These are phyloP conservation scores for Claviceps cyperi DNA, from an alignment of 2,329 filamentous ascomycete species.

Conservation along the genomic window DNA sequence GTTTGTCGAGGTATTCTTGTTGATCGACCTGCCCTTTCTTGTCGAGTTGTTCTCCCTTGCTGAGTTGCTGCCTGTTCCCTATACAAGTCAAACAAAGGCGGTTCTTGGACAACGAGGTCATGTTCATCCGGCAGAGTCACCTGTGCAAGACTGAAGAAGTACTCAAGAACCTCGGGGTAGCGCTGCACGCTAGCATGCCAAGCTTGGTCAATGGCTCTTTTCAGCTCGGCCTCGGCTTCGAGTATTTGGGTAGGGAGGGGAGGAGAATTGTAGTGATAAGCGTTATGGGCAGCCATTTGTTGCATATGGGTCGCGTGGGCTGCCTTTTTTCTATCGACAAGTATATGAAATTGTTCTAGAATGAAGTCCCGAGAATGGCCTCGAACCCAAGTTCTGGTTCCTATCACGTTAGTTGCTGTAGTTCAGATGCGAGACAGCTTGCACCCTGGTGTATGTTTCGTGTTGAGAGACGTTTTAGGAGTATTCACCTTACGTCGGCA, in stretches of 20 bases:
- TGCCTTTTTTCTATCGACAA: slow-evolving; percentile 46
- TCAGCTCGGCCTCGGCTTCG: slow-evolving; percentile 49
- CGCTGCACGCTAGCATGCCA: slow-evolving; percentile 62
- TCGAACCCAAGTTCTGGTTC: slow-evolving; percentile 44
- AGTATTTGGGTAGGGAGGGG: slow-evolving; percentile 49
- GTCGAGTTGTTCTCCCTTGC: slow-evolving; percentile 12
- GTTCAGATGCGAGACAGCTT: too few relatives aligned
- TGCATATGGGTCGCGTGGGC: slow-evolving; percentile 42
- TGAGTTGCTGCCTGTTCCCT: slow-evolving; percentile 32
- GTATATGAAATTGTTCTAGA: slow-evolving; percentile 47
- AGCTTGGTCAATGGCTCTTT: slow-evolving; percentile 63
- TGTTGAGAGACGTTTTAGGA: background rate
- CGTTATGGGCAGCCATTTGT: slow-evolving; percentile 38
- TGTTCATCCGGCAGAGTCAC: slow-evolving; percentile 49
- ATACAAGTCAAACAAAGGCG: slow-evolving; percentile 40
- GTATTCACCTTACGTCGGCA: slow-evolving; percentile 45
- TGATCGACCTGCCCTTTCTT: too few relatives aligned
- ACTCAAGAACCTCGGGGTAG: slow-evolving; percentile 71
- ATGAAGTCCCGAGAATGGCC: slow-evolving; percentile 54
- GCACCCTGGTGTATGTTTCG: background rate
- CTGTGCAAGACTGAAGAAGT: slow-evolving; percentile 60
- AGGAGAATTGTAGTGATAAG: slow-evolving; percentile 40
- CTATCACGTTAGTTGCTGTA: slow-evolving; percentile 6
- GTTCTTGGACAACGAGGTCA: slow-evolving; percentile 43
- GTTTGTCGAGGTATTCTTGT: slow-evolving; percentile 17